Evolutionary conservation across 805 yeast genomes (phyloP).

Genomic region (Cyberlindnera suaveolens): DNA sequence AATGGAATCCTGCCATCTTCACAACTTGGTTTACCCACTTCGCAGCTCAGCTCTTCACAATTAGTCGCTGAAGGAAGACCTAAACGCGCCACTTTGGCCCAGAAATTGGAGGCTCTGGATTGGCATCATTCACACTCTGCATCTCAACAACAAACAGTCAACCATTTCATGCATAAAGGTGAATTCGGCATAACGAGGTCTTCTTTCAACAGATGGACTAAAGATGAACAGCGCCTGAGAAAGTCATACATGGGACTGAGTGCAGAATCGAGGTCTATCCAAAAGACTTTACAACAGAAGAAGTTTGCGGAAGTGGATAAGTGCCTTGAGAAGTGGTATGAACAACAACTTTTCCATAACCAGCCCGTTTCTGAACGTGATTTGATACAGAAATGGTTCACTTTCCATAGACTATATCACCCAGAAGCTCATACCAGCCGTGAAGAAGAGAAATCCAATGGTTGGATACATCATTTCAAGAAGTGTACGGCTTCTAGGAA

Average conservation of each 20-base stretch:
- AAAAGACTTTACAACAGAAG: conserved; percentile 10
- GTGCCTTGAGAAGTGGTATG: conserved; percentile 31
- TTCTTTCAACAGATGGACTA: conserved; percentile 34
- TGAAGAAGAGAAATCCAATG: conserved; percentile 24
- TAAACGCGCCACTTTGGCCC: conserved; percentile 32
- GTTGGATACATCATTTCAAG: conserved; percentile 37
- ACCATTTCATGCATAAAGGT: conserved; percentile 25
- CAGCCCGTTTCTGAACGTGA: conserved; percentile 24
- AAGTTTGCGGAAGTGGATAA: conserved; percentile 29
- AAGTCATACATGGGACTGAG: conserved; percentile 22
- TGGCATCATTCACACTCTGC: conserved; percentile 29
- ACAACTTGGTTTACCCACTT: conserved; percentile 3
- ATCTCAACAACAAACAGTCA: conserved; percentile 30
- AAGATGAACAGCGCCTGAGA: conserved; percentile 27
- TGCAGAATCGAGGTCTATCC: conserved; percentile 21
- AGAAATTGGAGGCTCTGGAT: conserved; percentile 30
- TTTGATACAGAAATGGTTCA: conserved; percentile 25
- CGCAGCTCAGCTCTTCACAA: conserved; percentile 1
- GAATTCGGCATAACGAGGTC: conserved; percentile 33
- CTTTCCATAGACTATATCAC: conserved; percentile 16
- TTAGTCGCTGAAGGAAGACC: conserved; percentile 8
- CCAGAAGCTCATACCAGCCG: conserved; percentile 3
- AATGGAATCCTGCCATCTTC: conserved; percentile 4
- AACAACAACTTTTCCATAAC: conserved; percentile 29
- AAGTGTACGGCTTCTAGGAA: conserved; percentile 24